Percentiles rank a stretch among this genome's conserved stretches.
phyloP scores from a whole-genome alignment of 805 yeast genomes.

The Starmerella vaccinii region DNA sequence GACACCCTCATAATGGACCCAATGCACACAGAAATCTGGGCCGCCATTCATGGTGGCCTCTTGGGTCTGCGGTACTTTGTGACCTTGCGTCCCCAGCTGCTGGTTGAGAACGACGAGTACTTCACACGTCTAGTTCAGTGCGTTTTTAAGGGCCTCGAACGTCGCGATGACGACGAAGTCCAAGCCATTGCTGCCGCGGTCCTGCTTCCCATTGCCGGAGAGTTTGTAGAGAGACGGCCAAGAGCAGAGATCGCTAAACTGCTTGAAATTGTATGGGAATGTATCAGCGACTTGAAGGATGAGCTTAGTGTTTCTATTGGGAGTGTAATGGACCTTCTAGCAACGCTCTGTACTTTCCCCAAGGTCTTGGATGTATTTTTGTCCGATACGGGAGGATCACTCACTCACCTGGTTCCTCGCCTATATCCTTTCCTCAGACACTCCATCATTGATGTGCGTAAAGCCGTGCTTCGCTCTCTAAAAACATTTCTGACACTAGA shows the following conservation, averaged over 20 bases:
- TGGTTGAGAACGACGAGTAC: conserved; percentile 46
- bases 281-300: conserved; percentile 72
- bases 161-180: conserved; percentile 80
- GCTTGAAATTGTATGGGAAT: conserved; percentile 76
- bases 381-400: conserved; percentile 45
- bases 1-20: conserved; percentile 51
- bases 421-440: conserved; percentile 88
- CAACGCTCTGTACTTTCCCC: conserved; percentile 72
- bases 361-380: conserved; percentile 67
- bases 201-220: conserved; percentile 77
- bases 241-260: conserved; percentile 36
- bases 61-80: conserved; percentile 87
- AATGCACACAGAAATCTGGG: conserved; percentile 61
- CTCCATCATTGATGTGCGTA: conserved; percentile 82
- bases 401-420: conserved; percentile 73
- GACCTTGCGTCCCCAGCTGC: conserved; percentile 72
- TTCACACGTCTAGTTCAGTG: conserved; percentile 66
- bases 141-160: conserved; percentile 73
- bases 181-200: conserved; percentile 96
- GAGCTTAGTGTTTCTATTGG: conserved; percentile 93
- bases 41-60: conserved; percentile 97
- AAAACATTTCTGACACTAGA: conserved; percentile 55
- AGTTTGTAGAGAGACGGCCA: conserved; percentile 60
- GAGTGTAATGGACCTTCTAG: conserved; percentile 85
- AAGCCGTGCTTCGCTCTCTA: conserved; percentile 73